Base-by-base conservation (phyloP, 2,329 filamentous ascomycete genomes). In the Beauveria australis region DNA sequence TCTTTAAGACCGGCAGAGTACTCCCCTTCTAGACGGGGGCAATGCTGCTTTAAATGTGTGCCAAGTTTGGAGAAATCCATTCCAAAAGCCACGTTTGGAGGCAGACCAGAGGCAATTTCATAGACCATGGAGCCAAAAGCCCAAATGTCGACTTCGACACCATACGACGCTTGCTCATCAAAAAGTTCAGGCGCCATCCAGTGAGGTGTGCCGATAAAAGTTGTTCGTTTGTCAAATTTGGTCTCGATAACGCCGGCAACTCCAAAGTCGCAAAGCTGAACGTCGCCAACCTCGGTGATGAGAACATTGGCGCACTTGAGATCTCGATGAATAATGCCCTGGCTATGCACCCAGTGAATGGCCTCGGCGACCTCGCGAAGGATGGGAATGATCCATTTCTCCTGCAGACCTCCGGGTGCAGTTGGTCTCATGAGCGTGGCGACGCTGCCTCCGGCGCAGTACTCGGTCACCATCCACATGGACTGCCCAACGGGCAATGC, bases 391-490 rank as follows among this genome's bases (percentile, higher is more conserved):
- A 89, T 87, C 81, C 83, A 88, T 70, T 85, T 87, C 75, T 89
- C 86, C 66, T 84, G 81, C n/a, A 89, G 73, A 2, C 86, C 85
- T 1, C 82, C 82, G 0, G 84, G 84, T 3, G 80, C 78, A 1
- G 83, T 88, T n/a, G 87, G 85, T 69, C 82, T 84, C 85, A 87
- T 87, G 62, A 83, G 81, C 63, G 81, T 92, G 65, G 83, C 87
- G 71, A 95, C 87, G 71, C 90, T 94, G 53, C 91, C 91, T 63
- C 91, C 91, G 6, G 88, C 89, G 67, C 90, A 92, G 72, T 92
- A 92, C 74, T 94, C 89, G 62, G 89, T 92, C 60, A 94, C 85
- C 77, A 94, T 90, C 91, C 91, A 95, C 76, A 95, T 87, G 63
- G 90, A 84, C 66, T 89, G 86, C 47, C 89, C 88, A 43, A 93